Base-by-base conservation (phyloP, 495 filamentous ascomycete genomes). In the Penicillium ucsense region DNA sequence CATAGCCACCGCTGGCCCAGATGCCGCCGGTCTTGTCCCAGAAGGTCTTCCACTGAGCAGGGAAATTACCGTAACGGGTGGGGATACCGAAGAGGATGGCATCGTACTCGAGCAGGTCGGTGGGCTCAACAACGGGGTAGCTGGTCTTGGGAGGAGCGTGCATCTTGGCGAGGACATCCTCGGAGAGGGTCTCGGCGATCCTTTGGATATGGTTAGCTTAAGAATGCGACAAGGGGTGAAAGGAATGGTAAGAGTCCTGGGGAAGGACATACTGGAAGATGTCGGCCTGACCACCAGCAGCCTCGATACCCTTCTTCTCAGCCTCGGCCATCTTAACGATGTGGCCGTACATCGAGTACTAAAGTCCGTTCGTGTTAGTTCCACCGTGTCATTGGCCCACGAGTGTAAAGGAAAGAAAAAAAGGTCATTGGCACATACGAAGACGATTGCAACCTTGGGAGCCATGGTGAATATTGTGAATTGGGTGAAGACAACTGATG, bases 331-430 rank as follows among this genome's bases (percentile, higher is more conserved):
- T 68, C 66, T 80, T 72, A 62, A 73, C 58, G 71, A 95, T 86
- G 70, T 97, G 91, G 68, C 92, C 91, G 70, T 94, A 98, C 76
- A 88, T 86, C 54, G 91, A 95, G 74, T 97, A 98, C 88, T 94
- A 8, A 27, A 8, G 31, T 12, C 3, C 28, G 20, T 20, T 20
- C 20, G 20, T 20, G 20, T 20, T 20, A 20, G 20, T 20, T 20
- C 20, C 20, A 20, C 20, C 20, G 20, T 20, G 20, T 20, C 20
- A 20, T 20, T 20, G 20, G 20, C 20, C 20, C 39, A 30, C 29
- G 39, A 30, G 31, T 3, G 29, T 30, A 27, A 31, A 30, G 6
- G 9, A 30, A 31, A 39, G 20, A n/a, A 3, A 8, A n/a, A 8
- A 41, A 31, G 39, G 20, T 1, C 8, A 0, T 11, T 31, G 39